Base-by-base conservation (phyloP, 75 land plant species). In the Picea sitchensis region DNA sequence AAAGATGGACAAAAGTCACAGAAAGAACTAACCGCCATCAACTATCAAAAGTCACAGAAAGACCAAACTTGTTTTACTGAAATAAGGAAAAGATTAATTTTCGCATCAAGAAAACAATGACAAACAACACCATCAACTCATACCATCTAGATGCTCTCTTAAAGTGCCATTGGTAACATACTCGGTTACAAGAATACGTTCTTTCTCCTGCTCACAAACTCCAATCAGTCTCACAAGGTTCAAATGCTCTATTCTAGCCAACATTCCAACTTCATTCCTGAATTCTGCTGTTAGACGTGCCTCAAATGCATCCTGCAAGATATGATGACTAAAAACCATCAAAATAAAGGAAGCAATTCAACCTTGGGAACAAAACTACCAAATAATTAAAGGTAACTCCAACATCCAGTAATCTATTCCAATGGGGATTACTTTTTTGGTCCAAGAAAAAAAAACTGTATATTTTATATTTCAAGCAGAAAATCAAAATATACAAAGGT, bases 71-170 rank as follows among this genome's bases (percentile, higher is more conserved):
- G 9, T 44, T 44, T 36, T 71, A n/a, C 44, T 71, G 56, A 71
- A 71, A 44, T 71, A 71, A 44, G 17, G 36, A 68, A 68, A 36
- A 68, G 38, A 2, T 59, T 44, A 60, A 23, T 58, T 64, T 18
- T 9, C 0, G 17, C 15, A 57, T 64, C 36, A 56, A 41, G 3
- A 11, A 44, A 71, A 71, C 56, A 71, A 41, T 20, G 54, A 44
- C 21, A 73, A 72, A 18, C 41, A 59, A 26, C 20, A 17, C n/a
- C n/a, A n/a, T n/a, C 4, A 68, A 17, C 65, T 7, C 84, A 76
- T 87, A 92, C 99, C 97, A 88, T 96, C 99, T 38, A 96, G 85
- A 77, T 96, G 99, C 79, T 96, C 92, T 34, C 97, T 88, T 8
- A 96, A 87, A 36, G 97, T 94, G 75, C 97, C 95, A 86, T 94